phyloP scores from a whole-genome alignment of 2,329 filamentous ascomycete species.

The Spiromastix sp. region DNA sequence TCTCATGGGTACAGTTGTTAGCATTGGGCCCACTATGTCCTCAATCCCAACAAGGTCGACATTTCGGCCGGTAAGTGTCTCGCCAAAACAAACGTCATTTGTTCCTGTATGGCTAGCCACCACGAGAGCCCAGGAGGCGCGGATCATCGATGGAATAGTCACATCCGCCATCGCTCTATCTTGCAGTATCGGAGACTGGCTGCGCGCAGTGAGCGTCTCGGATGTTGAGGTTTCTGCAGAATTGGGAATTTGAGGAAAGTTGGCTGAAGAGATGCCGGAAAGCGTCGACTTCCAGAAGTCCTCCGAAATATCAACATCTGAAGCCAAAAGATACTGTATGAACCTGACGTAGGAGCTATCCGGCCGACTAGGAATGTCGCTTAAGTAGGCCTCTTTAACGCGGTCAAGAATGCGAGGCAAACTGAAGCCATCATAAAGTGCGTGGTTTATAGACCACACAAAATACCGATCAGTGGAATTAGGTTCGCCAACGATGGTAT shows the following conservation, averaged over 20 bases:
- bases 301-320: slow-evolving; percentile 10
- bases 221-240: slow-evolving; percentile 6
- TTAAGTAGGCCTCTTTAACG: slow-evolving; percentile 26
- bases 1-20: slow-evolving; percentile 31
- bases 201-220: background rate
- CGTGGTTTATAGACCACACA: slow-evolving; percentile 42
- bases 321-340: slow-evolving; percentile 16
- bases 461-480: slow-evolving; percentile 26
- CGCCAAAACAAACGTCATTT: slow-evolving; percentile 31
- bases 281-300: slow-evolving; percentile 14
- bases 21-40: slow-evolving; percentile 30
- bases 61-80: slow-evolving; percentile 32
- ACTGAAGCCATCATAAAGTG: slow-evolving; percentile 43
- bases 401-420: slow-evolving; percentile 27
- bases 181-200: slow-evolving; percentile 3
- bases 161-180: slow-evolving; percentile 7
- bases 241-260: slow-evolving; percentile 11
- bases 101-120: slow-evolving; percentile 24
- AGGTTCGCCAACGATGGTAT: slow-evolving; percentile 23
- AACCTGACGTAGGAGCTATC: slow-evolving; percentile 14
- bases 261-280: slow-evolving; percentile 6
- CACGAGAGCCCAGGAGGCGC: slow-evolving; percentile 31
- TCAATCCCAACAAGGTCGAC: slow-evolving; percentile 26
- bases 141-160: slow-evolving; percentile 24
- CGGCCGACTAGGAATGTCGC: slow-evolving; percentile 1